Base-by-base conservation (phyloP, 2,329 filamentous ascomycete species). In the Epichloe coenophiala region DNA sequence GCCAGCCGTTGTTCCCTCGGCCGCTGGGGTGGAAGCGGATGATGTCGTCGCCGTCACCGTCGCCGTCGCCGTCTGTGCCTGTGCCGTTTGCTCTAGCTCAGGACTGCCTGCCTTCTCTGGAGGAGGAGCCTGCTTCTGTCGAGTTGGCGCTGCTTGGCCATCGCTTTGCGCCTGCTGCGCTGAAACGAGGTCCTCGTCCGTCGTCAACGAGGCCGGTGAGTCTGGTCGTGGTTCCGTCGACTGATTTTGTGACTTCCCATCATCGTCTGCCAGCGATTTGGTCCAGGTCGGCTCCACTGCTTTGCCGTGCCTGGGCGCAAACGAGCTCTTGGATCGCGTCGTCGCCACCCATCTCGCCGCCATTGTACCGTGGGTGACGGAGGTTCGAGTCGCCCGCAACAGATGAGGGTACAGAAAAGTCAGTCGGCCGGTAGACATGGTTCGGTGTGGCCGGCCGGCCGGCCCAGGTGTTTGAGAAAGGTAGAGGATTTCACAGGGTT, bases 381-480 rank as follows among this genome's bases (percentile, higher is more conserved):
- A 31, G 3, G 45, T 39, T 45, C 54, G 49, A 54, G 71, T 55
- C 15, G 74, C 71, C 50, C 81, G 78, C 64, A 83, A 77, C 50
- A 86, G 66, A 57, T 81, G 79, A 44, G 84, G 82, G 57, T 85
- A 86, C 17, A 87, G 71, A 60, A 86, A 86, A 15, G 78, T 77
- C 53, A 87, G 70, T 59, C 83, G 74, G 53, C 72, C 69, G 23
- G 76, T 72, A 36, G 47, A 37, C 47, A 49, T 42, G 38, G 35
- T 48, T 35, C 9, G 21, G 46, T 21, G 39, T 19, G 17, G 39
- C 39, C 39, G 4, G 19, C 39, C 39, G 9, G 19, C n/a, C n/a
- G 39, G 17, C 19, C 39, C 39, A 21, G 39, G 39, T 4, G 39
- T 23, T 38, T 5, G 36, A 38, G 13, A 38, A 38, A 15, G 6